phyloP scores from a whole-genome alignment of 768 basidiomycete species.

The Boletus pseudo-olivaceus region DNA sequence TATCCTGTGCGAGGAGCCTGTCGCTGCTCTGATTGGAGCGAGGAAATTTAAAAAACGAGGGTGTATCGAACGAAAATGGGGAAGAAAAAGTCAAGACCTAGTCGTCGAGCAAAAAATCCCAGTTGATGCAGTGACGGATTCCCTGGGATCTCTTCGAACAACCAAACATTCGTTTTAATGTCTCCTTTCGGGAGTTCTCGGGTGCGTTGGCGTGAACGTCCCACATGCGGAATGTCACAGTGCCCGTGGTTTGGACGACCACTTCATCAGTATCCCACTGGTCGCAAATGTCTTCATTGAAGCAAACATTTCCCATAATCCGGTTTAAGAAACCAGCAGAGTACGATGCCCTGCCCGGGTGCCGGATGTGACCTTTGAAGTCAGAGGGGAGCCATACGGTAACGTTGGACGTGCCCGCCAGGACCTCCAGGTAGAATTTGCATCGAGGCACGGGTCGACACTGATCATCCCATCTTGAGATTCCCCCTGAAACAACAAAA shows the following conservation, averaged over 20 bases:
- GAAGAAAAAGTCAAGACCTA: conserved; percentile 25
- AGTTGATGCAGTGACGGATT: conserved; percentile 48
- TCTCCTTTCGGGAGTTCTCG: conserved; percentile 60
- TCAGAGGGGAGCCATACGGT: conserved; percentile 79
- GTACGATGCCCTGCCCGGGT: conserved; percentile 49
- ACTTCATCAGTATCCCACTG: conserved; percentile 55
- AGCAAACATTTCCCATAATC: conserved; percentile 50
- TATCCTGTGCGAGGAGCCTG: conserved; percentile 8
- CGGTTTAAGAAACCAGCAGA: conserved; percentile 75
- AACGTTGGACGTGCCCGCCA: conserved; percentile 62
- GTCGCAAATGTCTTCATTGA: conserved; percentile 41
- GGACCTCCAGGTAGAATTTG: conserved; percentile 62
- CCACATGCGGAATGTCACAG: conserved; percentile 75
- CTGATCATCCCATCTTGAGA: conserved; percentile 31
- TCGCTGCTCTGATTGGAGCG: conserved; percentile 8
- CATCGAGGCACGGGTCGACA: conserved; percentile 54
- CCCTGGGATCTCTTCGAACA: conserved; percentile 52
- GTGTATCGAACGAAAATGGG: conserved; percentile 15
- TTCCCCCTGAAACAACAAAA: not conserved
- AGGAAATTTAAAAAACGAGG: conserved; percentile 1
- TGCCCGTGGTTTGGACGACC: conserved; percentile 56
- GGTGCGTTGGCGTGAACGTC: conserved; percentile 63
- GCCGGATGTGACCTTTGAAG: conserved; percentile 65
- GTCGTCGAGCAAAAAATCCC: conserved; percentile 79
- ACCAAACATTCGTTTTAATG: conserved; percentile 60